Percentiles rank a stretch among this genome's conserved stretches.
phyloP scores from a whole-genome alignment of 139 green algal genomes.

The Tetradesmus lagerheimii region DNA sequence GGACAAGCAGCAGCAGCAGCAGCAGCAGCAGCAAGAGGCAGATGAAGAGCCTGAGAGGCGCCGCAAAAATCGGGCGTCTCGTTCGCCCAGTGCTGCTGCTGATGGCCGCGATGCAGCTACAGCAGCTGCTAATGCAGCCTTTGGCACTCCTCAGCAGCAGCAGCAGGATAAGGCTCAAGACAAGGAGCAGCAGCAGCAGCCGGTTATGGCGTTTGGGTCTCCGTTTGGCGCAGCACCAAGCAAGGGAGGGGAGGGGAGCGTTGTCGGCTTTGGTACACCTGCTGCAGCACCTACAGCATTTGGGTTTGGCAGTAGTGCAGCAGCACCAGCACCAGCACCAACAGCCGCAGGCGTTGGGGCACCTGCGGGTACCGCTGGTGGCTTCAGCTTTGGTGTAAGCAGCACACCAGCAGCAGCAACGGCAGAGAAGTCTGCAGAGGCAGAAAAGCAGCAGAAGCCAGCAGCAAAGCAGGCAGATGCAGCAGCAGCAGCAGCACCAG shows the following conservation, averaged over 20 bases:
- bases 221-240: background rate
- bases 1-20: background rate
- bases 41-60: background rate
- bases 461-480: background rate
- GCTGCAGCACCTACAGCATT: background rate
- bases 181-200: constrained; percentile 29
- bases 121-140: background rate
- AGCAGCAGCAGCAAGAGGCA: constrained; percentile 8
- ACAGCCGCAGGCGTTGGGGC: background rate
- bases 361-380: background rate
- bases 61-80: background rate
- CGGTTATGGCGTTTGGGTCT: constrained; percentile 15
- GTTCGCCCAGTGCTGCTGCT: background rate
- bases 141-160: background rate
- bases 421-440: background rate
- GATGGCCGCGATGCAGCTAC: background rate
- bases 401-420: background rate
- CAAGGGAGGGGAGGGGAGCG: background rate
- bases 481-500: constrained; percentile 12
- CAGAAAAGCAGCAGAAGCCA: background rate
- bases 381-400: background rate
- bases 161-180: background rate
- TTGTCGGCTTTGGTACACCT: background rate
- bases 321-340: background rate
- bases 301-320: background rate